A percentile compares a stretch with the other conserved stretches of the same genome.
Conservation (phyloP, 257 asterid genomes). For the Craterostigma plantagineum region DNA sequence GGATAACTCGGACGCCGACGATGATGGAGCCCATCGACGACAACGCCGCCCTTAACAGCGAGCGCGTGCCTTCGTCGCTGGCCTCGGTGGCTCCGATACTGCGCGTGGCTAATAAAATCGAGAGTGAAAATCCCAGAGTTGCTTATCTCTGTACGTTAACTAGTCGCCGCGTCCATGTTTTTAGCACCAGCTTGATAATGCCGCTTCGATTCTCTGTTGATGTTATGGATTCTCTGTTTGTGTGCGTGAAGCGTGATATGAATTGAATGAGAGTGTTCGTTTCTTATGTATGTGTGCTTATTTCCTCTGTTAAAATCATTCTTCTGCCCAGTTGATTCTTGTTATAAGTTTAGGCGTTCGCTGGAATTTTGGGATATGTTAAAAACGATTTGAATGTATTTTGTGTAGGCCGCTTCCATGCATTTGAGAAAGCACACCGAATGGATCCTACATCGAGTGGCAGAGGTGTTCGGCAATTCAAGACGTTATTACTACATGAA, state of each 20-base stretch:
- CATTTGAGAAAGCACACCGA: conserved; percentile 87
- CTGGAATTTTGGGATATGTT: not conserved
- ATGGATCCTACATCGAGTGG: conserved; percentile 81
- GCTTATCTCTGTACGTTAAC: conserved; percentile 86
- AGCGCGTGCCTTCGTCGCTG: conserved; percentile 83
- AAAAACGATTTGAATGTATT: not conserved
- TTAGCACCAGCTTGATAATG: not conserved
- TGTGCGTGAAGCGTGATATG: not conserved
- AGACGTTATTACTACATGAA: conserved; percentile 73
- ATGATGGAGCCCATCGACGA: conserved; percentile 58
- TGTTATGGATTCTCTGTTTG: not conserved
- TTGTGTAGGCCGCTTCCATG: conserved; percentile 80
- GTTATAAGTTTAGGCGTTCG: not conserved
- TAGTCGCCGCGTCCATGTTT: too few relatives aligned
- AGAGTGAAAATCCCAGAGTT: conserved; percentile 41
- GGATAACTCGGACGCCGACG: conserved; percentile 40
- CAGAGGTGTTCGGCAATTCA: conserved; percentile 92
- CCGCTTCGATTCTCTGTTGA: not conserved
- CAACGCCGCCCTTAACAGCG: conserved; percentile 54
- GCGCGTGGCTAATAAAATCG: conserved; percentile 86
- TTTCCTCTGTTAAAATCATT: not conserved
- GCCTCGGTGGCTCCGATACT: conserved; percentile 75
- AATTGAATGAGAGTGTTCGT: too few relatives aligned
- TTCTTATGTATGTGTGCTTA: not conserved
- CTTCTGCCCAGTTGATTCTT: not conserved